These are phyloP conservation scores for Fusarium tuaranense DNA, from an alignment of 2,329 filamentous ascomycete species.

Conservation along the genomic window DNA sequence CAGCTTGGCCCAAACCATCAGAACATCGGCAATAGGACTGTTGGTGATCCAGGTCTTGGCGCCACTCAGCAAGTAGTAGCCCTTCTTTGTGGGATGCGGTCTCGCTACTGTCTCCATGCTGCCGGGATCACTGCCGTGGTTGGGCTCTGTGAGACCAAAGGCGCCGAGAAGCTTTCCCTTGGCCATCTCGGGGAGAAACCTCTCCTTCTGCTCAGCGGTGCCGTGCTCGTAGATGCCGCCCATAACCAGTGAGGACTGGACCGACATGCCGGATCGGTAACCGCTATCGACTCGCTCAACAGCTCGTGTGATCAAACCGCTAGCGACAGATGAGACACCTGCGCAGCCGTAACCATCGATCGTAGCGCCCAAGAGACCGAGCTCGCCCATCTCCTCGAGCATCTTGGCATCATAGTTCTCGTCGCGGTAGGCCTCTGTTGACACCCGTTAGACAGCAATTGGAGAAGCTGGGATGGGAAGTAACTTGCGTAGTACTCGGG, in stretches of 20 bases:
- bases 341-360: conserved; percentile 92
- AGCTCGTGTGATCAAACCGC: conserved; percentile 89
- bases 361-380: conserved; percentile 87
- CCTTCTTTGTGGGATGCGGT: conserved; percentile 85
- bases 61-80: conserved; percentile 82
- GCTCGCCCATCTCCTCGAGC: conserved; percentile 89
- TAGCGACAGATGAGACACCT: conserved; percentile 86
- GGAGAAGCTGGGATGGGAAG: neutral
- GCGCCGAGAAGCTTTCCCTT: conserved; percentile 86
- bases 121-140: conserved; percentile 91
- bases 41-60: conserved; percentile 98
- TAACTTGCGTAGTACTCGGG: conserved; percentile 81
- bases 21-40: conserved; percentile 86
- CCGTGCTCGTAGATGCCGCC: conserved; percentile 91
- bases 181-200: conserved; percentile 82
- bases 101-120: conserved; percentile 92
- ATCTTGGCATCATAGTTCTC: conserved; percentile 90
- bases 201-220: conserved; percentile 87
- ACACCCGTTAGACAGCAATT: conserved; percentile 17
- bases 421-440: conserved; percentile 81
- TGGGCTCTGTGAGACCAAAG: conserved; percentile 92
- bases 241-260: conserved; percentile 94
- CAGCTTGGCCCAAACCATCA: conserved; percentile 93
- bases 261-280: conserved; percentile 92
- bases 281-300: conserved; percentile 93